These are phyloP conservation scores for Henckelia pumila DNA, from an alignment of 257 asterid species.

Conservation along the genomic window DNA sequence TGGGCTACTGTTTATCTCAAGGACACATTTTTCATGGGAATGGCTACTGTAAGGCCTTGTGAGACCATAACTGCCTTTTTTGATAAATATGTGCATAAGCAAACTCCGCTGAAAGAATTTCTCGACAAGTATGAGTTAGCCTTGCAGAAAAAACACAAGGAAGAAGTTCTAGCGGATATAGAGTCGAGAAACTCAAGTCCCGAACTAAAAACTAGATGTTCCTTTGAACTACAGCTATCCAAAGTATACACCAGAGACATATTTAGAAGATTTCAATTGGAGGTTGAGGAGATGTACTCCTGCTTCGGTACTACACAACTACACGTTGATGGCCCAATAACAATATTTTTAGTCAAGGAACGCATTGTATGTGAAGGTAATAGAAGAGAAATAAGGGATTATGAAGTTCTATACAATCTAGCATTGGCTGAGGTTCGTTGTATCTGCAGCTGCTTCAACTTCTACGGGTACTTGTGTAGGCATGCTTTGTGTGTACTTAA, in stretches of 20 bases:
- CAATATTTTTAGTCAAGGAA: constrained; percentile 68
- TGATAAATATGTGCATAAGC: constrained; percentile 72
- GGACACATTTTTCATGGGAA: constrained; percentile 63
- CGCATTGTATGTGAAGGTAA: constrained; percentile 58
- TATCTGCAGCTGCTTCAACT: constrained; percentile 79
- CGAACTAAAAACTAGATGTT: constrained; percentile 62
- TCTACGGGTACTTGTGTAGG: constrained; percentile 73
- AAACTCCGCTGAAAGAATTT: constrained; percentile 74
- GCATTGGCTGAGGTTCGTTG: constrained; percentile 65
- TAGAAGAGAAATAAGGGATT: constrained; percentile 59
- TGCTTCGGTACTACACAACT: constrained; percentile 74
- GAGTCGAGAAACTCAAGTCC: constrained; percentile 58
- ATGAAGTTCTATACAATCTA: constrained; percentile 62
- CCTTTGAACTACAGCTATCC: constrained; percentile 70
- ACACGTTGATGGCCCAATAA: constrained; percentile 53
- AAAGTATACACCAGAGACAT: constrained; percentile 56
- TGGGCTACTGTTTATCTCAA: constrained; percentile 83
- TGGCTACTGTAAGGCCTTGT: constrained; percentile 54
- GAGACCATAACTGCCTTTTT: constrained; percentile 57
- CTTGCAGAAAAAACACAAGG: constrained; percentile 63
- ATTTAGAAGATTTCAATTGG: constrained; percentile 62
- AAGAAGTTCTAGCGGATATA: constrained; percentile 60
- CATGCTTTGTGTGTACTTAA: constrained; percentile 75
- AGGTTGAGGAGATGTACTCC: constrained; percentile 86
- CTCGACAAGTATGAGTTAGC: constrained; percentile 86